Conservation (phyloP, 2,329 filamentous ascomycete species). For the Xylaria sp. region DNA sequence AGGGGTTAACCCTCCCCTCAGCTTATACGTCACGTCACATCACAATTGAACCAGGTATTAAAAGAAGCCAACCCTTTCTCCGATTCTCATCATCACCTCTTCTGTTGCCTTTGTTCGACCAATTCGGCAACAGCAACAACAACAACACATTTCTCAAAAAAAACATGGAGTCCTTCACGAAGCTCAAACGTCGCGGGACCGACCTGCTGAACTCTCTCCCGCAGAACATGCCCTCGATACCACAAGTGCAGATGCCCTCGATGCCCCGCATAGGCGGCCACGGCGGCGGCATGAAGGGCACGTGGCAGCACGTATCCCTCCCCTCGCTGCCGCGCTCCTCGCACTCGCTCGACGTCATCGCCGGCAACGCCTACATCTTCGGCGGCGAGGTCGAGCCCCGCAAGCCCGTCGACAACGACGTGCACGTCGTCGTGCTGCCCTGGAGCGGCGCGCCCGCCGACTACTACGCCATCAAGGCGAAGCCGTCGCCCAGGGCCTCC, state of each 20-base stretch:
- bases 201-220: slow-evolving; percentile 63
- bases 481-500: slow-evolving; percentile 48
- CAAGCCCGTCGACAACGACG: slow-evolving; percentile 75
- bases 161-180: slow-evolving; percentile 62
- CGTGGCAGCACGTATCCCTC: slow-evolving; percentile 68
- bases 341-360: slow-evolving; percentile 72
- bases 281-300: slow-evolving; percentile 60
- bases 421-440: slow-evolving; percentile 73
- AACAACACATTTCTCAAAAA: slow-evolving; percentile 5
- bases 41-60: slow-evolving; percentile 10
- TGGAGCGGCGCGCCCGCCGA: slow-evolving; percentile 67
- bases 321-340: slow-evolving; percentile 75
- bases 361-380: slow-evolving; percentile 71
- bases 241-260: slow-evolving; percentile 35
- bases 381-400: slow-evolving; percentile 76
- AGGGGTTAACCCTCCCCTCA: slow-evolving; percentile 29
- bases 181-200: slow-evolving; percentile 65
- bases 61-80: slow-evolving; percentile 5
- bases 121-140: background rate
- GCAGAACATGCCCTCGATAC: slow-evolving; percentile 48
- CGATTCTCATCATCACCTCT: no score
- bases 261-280: slow-evolving; percentile 36
- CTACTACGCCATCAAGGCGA: slow-evolving; percentile 66
- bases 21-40: slow-evolving; percentile 37
- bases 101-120: no score